A percentile compares a stretch with the other conserved stretches of the same genome.
These are phyloP conservation scores for Diutina scorzettiae DNA, from an alignment of 1,139 yeast species.

Conservation along the genomic window DNA sequence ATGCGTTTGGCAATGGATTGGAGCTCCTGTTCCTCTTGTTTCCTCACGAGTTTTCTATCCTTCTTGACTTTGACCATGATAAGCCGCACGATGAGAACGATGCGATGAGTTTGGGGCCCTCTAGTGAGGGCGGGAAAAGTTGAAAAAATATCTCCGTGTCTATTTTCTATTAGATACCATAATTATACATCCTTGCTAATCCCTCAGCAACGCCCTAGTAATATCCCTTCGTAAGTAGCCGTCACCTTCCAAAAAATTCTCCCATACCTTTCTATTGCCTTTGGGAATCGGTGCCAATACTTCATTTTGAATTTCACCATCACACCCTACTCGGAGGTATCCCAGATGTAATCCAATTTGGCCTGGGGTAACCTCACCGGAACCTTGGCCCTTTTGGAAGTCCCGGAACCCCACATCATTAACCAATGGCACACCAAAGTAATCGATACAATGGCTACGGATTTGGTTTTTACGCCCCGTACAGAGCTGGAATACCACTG, in stretches of 20 bases:
- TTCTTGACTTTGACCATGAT: slow-evolving; percentile 8
- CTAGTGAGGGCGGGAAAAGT: too few species aligned
- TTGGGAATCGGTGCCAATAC: background rate
- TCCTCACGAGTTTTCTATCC: slow-evolving; percentile 16
- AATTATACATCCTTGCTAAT: too few species aligned
- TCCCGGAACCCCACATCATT: background rate
- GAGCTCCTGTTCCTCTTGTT: slow-evolving; percentile 34
- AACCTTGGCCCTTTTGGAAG: background rate
- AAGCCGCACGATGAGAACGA: background rate
- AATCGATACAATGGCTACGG: background rate
- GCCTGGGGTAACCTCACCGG: background rate
- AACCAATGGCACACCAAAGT: background rate
- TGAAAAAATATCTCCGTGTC: too few species aligned
- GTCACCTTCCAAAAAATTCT: background rate
- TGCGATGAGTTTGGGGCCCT: too few species aligned
- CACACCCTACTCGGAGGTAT: background rate
- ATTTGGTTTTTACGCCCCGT: slow-evolving; percentile 3
- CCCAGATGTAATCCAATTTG: slow-evolving; percentile 1
- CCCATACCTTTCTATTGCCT: background rate
- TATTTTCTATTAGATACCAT: too few species aligned
- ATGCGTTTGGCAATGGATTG: slow-evolving; percentile 8
- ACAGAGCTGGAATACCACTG: background rate
- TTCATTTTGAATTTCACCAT: background rate
- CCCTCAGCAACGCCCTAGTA: background rate
- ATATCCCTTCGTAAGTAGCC: background rate